These are phyloP conservation scores for Thecaphora thlaspeos DNA, from an alignment of 1,284 basidiomycete species.

Conservation along the genomic window DNA sequence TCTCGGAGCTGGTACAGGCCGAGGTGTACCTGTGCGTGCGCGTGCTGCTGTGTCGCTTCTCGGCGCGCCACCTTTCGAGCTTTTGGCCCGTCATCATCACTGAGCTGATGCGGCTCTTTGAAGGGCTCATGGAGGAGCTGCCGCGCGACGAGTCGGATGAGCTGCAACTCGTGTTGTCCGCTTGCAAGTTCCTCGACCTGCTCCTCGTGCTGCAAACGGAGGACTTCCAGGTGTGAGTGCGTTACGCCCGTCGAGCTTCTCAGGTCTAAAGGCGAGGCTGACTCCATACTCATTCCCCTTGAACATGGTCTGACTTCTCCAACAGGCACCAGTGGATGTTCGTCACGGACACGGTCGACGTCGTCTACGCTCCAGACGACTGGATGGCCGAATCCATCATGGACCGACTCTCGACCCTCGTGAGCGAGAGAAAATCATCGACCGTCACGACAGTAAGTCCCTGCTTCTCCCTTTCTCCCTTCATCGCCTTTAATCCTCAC, in stretches of 20 bases:
- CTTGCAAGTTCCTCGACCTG: conserved; percentile 90
- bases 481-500: too few relatives aligned
- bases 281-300: too few relatives aligned
- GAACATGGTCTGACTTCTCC: neutral
- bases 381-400: conserved; percentile 83
- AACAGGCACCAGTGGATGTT: conserved; percentile 97
- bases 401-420: conserved; percentile 77
- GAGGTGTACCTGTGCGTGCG: conserved; percentile 87
- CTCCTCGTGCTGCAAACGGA: conserved; percentile 87
- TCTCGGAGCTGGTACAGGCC: conserved; percentile 79
- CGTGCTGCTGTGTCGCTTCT: conserved; percentile 85
- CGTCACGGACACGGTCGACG: conserved; percentile 94
- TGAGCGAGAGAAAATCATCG: conserved; percentile 60
- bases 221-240: conserved; percentile 89
- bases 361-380: conserved; percentile 79
- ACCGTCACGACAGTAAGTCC: neutral
- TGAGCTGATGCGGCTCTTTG: conserved; percentile 73
- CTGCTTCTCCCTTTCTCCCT: neutral
- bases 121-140: conserved; percentile 60
- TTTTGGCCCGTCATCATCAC: conserved; percentile 96
- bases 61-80: conserved; percentile 83
- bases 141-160: conserved; percentile 75
- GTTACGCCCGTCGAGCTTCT: too few relatives aligned
- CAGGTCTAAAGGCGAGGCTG: too few relatives aligned
- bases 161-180: conserved; percentile 76